Base-by-base conservation (phyloP, 2,329 filamentous ascomycete species). In the Aureobasidium sp. region DNA sequence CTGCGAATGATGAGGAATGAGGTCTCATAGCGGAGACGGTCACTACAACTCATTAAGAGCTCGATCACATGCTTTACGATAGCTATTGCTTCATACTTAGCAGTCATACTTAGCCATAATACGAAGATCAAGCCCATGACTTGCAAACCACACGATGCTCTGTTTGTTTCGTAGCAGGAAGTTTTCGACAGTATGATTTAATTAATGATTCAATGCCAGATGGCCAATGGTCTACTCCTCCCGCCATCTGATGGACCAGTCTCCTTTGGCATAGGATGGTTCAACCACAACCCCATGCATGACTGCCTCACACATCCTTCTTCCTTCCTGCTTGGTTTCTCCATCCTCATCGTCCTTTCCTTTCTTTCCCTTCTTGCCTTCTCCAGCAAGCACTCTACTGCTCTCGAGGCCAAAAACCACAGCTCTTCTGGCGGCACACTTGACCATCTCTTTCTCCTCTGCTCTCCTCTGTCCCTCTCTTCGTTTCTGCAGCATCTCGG, bases 211-310 rank as follows among this genome's bases (percentile, higher is more conserved):
- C 34, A 37, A 37, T 37, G 34, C 34, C 34, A 14, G 5, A 14
- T 14, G 5, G 13, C 13, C 27, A 30, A 5, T n/a, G n/a, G 6
- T 5, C n/a, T 29, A 68, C 25, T 67, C 66, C 62, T 84, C 81
- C 63, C 82, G 75, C 82, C 82, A 85, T 63, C 82, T 69, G 11
- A 85, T 76, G 0, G 75, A 76, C 83, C 82, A 86, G 49, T 85
- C 78, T 0, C 83, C 83, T 65, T 85, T 86, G 0, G 82, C 82
- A 70, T 81, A 86, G 62, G 80, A 82, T 4, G 81, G 78, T 68
- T 86, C 83, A 0, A 85, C 82, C 3, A 85, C 80, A 48, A 76
- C 77, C 1, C 81, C 81, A 44, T 78, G 75, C 82, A 85, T 84
- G 2, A 85, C 73, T 9, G 82, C 83, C 69, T 86, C 83, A 62